Percentiles rank a stretch among this genome's conserved stretches.
Evolutionary conservation across 176 grass and related monocot genomes (phyloP).

Genomic region (Elaeis guineensis): DNA sequence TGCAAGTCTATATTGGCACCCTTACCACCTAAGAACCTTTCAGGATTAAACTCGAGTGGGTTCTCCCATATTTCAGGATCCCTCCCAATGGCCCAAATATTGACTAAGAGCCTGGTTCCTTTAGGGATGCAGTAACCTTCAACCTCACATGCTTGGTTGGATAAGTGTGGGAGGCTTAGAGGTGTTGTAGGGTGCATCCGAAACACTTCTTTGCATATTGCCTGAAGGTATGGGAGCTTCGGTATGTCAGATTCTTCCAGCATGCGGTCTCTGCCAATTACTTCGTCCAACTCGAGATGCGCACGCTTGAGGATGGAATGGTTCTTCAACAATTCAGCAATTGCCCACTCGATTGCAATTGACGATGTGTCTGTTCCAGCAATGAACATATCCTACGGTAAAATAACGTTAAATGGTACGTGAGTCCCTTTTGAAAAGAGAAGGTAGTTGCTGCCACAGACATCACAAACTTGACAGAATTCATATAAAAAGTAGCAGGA

Average conservation of each 20-base stretch:
- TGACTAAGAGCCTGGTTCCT: conserved; percentile 16
- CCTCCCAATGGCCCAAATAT: conserved; percentile 26
- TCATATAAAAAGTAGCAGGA: too few species aligned
- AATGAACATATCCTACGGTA: too few species aligned
- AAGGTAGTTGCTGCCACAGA: too few species aligned
- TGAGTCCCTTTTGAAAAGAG: too few species aligned
- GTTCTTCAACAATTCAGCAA: neutral
- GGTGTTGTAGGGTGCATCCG: conserved; percentile 25
- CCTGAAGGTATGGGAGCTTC: conserved; percentile 15
- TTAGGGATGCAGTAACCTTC: conserved; percentile 26
- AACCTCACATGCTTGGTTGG: conserved; percentile 19
- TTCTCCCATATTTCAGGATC: neutral
- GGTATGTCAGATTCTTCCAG: conserved; percentile 24
- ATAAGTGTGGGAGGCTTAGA: conserved; percentile 19
- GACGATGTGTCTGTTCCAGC: too few species aligned
- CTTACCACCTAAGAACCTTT: conserved; percentile 20
- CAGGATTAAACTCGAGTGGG: conserved; percentile 9
- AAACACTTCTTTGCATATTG: conserved; percentile 21
- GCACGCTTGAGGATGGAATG: conserved; percentile 4
- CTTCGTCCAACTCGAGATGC: conserved; percentile 20
- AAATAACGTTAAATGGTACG: too few species aligned
- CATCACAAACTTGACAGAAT: too few species aligned
- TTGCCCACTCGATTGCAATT: too few species aligned
- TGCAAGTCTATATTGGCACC: neutral
- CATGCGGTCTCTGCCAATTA: conserved; percentile 10